Percentiles rank a stretch among this genome's conserved stretches.
phyloP scores from a whole-genome alignment of 306 rosid genomes.

The Castanopsis chinensis region DNA sequence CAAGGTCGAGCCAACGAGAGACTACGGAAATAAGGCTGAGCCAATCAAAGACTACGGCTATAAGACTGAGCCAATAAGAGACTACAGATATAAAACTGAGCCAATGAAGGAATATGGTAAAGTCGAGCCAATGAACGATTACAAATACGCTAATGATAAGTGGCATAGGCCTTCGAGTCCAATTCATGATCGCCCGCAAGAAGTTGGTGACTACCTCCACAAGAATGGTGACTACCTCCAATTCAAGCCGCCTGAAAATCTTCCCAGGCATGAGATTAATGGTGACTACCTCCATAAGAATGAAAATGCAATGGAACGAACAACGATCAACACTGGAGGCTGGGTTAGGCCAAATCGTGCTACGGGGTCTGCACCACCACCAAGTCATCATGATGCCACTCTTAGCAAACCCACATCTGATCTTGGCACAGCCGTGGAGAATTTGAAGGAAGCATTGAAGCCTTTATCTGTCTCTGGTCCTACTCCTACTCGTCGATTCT shows the following conservation, averaged over 20 bases:
- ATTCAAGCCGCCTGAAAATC: too few species aligned
- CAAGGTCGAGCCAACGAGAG: background rate
- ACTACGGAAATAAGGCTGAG: background rate
- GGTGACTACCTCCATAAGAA: too few species aligned
- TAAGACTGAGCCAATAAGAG: background rate
- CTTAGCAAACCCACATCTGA: slow-evolving; percentile 44
- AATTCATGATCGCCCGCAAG: background rate
- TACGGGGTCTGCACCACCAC: background rate
- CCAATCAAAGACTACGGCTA: background rate
- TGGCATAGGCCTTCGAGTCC: slow-evolving; percentile 4
- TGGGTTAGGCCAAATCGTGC: too few species aligned
- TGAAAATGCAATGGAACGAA: too few species aligned
- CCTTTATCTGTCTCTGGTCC: background rate
- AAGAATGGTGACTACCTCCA: too few species aligned
- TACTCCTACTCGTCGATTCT: background rate
- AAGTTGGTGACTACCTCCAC: background rate
- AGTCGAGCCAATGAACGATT: background rate
- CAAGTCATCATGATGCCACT: slow-evolving; percentile 20
- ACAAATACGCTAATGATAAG: background rate
- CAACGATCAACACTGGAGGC: too few species aligned
- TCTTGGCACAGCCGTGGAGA: slow-evolving; percentile 27
- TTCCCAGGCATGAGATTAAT: background rate
- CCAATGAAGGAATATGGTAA: too few species aligned
- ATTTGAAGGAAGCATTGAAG: slow-evolving; percentile 27
- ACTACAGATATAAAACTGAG: background rate